Conservation (phyloP, 805 yeast species). For the Starmerella apicola region DNA sequence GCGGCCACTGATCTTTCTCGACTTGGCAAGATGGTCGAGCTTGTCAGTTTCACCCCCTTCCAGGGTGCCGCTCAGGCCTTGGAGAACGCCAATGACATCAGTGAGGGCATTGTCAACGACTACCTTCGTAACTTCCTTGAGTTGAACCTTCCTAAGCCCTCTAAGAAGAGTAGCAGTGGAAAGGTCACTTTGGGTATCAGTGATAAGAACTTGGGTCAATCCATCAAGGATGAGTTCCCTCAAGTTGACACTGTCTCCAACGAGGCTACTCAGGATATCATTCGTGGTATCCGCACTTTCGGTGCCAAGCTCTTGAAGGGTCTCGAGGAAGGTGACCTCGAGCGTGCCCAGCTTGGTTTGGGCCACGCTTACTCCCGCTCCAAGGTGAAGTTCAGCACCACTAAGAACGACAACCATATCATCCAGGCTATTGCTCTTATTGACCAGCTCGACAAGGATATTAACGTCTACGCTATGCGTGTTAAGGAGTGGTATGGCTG, state of each 20-base stretch:
- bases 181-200: constrained; percentile 74
- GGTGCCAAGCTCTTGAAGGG: constrained; percentile 83
- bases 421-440: constrained; percentile 96
- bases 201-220: constrained; percentile 91
- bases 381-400: constrained; percentile 96
- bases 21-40: constrained; percentile 84
- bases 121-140: constrained; percentile 81
- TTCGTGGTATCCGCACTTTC: constrained; percentile 88
- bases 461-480: constrained; percentile 94
- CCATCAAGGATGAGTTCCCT: constrained; percentile 84
- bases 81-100: constrained; percentile 94
- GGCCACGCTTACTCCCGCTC: constrained; percentile 99
- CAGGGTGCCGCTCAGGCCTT: constrained; percentile 99
- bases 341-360: constrained; percentile 95
- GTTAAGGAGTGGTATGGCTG: constrained; percentile 98
- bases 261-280: constrained; percentile 86
- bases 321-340: constrained; percentile 87
- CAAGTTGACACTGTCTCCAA: constrained; percentile 79
- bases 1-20: constrained; percentile 73
- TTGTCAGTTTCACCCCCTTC: constrained; percentile 94
- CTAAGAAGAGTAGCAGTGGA: constrained; percentile 41
- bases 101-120: constrained; percentile 93
- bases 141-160: constrained; percentile 73
- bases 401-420: constrained; percentile 97
- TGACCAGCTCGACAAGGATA: constrained; percentile 96